Conservation (phyloP, 2,329 filamentous ascomycete genomes). For the Mycosphaerella sp. region DNA sequence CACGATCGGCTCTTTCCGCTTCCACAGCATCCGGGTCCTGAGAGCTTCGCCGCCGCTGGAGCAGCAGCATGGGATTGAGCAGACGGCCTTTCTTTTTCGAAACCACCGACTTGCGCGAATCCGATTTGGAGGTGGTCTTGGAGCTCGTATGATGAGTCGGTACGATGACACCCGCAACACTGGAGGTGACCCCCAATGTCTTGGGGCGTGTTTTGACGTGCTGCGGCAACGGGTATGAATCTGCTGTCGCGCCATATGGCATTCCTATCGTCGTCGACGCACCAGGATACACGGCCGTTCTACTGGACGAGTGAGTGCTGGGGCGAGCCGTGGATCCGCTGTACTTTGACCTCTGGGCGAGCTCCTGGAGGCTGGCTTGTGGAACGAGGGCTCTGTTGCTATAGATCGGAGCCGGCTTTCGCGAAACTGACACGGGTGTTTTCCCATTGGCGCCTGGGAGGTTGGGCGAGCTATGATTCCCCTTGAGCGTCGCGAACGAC, state of each 20-base stretch:
- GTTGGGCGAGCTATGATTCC: slow-evolving; percentile 23
- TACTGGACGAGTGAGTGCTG: slow-evolving; percentile 22
- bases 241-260: slow-evolving; percentile 28
- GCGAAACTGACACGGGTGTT: slow-evolving; percentile 2
- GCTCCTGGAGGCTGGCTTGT: slow-evolving; percentile 15
- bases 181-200: slow-evolving; percentile 25
- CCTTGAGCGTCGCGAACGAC: slow-evolving; percentile 13
- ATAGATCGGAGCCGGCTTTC: slow-evolving; percentile 9
- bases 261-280: slow-evolving; percentile 28
- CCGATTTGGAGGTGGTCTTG: slow-evolving; percentile 12
- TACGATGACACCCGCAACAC: slow-evolving; percentile 33
- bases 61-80: slow-evolving; percentile 55
- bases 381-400: slow-evolving; percentile 12
- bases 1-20: slow-evolving; percentile 19
- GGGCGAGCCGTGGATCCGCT: slow-evolving; percentile 24
- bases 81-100: slow-evolving; percentile 35
- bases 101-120: slow-evolving; percentile 31
- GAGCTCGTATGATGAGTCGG: slow-evolving; percentile 29
- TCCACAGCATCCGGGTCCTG: slow-evolving; percentile 22
- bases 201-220: slow-evolving; percentile 31
- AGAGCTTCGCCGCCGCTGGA: slow-evolving; percentile 52
- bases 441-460: slow-evolving; percentile 8
- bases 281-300: slow-evolving; percentile 10
- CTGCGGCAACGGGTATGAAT: slow-evolving; percentile 30
- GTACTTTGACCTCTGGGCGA: slow-evolving; percentile 20